Base-by-base conservation (phyloP, 129 eudicot species). In the Flaveria trinervia region DNA sequence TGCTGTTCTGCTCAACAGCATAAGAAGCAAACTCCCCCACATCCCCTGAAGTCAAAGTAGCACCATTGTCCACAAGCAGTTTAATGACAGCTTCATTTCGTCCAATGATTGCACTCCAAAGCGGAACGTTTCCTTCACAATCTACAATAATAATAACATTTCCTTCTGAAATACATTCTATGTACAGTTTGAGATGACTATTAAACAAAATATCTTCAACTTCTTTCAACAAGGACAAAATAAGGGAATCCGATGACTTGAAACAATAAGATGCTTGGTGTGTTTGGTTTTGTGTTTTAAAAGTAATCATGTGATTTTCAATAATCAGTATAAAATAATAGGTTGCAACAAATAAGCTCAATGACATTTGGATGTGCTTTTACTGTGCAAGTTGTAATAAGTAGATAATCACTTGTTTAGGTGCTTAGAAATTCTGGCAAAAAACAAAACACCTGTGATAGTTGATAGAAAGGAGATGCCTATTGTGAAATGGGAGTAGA, bases 81-180 rank as follows among this genome's bases (percentile, higher is more conserved):
- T 87, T 87, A 22, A 83, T 79, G 16, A 88, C 79, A 1, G 85
- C n/a, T 56, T 85, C 88, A 43, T 93, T 89, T 46, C 75, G 73
- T 8, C 89, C 92, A 48, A 81, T 15, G 14, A 93, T 80, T 55
- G 98, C 95, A 52, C 92, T 92, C 98, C 97, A 87, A 20, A 93
- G 81, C 3, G 98, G 97, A 76, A 90, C 91, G 52, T 81, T 84
- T 65, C 97, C 96, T 79, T 93, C 96, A 22, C 80, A 51, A 77
- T 90, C 96, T 88, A 89, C 82, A 79, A 46, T 7, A 80, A 62
- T 51, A 75, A 36, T 69, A 68, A 77, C 46, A 54, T 55, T 65
- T 17, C 56, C 17, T 50, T 50, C 56, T 33, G 39, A 33, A 33
- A 33, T 33, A 4, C 61, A 22, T 59, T 59, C 11, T 22, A 56